Evolutionary conservation across 768 basidiomycete genomes (phyloP).

Genomic region (Phaeotremella skinneri): DNA sequence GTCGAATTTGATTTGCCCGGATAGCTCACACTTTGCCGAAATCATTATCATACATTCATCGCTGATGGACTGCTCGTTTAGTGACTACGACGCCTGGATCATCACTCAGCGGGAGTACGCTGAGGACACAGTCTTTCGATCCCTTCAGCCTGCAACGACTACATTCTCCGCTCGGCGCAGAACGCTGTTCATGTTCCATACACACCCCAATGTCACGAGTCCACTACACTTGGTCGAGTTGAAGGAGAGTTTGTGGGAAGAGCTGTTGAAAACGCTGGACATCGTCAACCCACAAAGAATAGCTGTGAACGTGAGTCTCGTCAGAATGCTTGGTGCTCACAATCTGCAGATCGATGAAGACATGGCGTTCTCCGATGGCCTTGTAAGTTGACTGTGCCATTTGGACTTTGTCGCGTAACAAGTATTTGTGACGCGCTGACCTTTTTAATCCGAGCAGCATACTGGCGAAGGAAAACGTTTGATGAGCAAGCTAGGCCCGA

Average conservation of each 20-base stretch:
- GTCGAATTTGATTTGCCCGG: constrained; percentile 55
- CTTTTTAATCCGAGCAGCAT: constrained; percentile 37
- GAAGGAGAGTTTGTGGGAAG: constrained; percentile 58
- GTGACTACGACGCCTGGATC: constrained; percentile 37
- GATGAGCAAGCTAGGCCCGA: constrained; percentile 52
- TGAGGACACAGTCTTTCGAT: constrained; percentile 60
- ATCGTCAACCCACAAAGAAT: constrained; percentile 54
- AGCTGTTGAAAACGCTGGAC: constrained; percentile 53
- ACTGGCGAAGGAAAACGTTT: constrained; percentile 57
- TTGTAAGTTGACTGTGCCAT: too few species aligned
- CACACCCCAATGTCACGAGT: constrained; percentile 54
- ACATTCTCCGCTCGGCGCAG: constrained; percentile 58
- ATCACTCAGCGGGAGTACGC: constrained; percentile 59
- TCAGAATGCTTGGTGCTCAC: not conserved
- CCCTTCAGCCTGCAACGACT: constrained; percentile 56
- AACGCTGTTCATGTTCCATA: constrained; percentile 59
- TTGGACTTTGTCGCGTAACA: too few species aligned
- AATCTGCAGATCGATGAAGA: constrained; percentile 36
- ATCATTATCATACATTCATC: not conserved
- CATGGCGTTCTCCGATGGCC: constrained; percentile 58
- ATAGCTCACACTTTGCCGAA: constrained; percentile 27
- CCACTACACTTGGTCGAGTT: constrained; percentile 59
- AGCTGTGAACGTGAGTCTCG: constrained; percentile 56
- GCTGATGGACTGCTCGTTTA: not conserved
- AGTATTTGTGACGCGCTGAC: constrained; percentile 3